These are phyloP conservation scores for Neospermospora avenae DNA, from an alignment of 2,329 filamentous ascomycete genomes.

Conservation along the genomic window DNA sequence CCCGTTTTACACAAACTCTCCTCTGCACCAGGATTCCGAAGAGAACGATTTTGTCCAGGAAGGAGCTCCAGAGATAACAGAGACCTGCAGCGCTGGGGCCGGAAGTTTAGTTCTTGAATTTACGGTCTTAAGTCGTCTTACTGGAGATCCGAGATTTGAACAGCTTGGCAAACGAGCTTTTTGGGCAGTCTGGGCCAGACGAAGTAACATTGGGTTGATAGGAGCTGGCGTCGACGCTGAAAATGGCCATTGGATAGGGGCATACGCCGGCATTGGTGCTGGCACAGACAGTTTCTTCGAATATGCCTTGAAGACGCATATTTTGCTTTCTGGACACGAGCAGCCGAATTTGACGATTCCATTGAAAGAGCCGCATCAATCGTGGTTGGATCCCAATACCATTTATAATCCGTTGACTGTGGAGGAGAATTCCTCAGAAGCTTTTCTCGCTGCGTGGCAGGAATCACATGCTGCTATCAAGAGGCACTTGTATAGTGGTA, in stretches of 20 bases:
- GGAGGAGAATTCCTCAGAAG: slow-evolving; percentile 68
- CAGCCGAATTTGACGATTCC: slow-evolving; percentile 47
- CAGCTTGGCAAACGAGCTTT: slow-evolving; percentile 87
- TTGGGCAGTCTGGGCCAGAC: slow-evolving; percentile 91
- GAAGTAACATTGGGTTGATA: slow-evolving; percentile 82
- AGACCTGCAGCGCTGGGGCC: slow-evolving; percentile 96
- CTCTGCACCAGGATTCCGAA: slow-evolving; percentile 59
- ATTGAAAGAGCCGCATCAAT: slow-evolving; percentile 24
- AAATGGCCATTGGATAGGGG: slow-evolving; percentile 81
- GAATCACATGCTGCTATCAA: slow-evolving; percentile 84
- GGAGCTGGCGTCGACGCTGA: slow-evolving; percentile 92
- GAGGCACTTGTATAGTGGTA: slow-evolving; percentile 80
- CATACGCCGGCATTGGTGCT: slow-evolving; percentile 90
- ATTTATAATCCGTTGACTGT: slow-evolving; percentile 57
- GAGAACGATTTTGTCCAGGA: slow-evolving; percentile 38
- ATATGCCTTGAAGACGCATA: slow-evolving; percentile 92
- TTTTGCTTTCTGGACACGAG: slow-evolving; percentile 76
- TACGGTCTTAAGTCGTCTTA: slow-evolving; percentile 82
- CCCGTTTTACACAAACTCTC: slow-evolving; percentile 87
- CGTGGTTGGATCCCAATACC: slow-evolving; percentile 61
- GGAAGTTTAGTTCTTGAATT: slow-evolving; percentile 94
- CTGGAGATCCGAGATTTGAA: slow-evolving; percentile 84
- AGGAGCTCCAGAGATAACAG: slow-evolving; percentile 67
- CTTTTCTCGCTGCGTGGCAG: slow-evolving; percentile 81
- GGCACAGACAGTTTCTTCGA: slow-evolving; percentile 99